Percentiles rank a stretch among this genome's conserved stretches.
phyloP scores from a whole-genome alignment of 345 rosid genomes.

The Syzygium grande region DNA sequence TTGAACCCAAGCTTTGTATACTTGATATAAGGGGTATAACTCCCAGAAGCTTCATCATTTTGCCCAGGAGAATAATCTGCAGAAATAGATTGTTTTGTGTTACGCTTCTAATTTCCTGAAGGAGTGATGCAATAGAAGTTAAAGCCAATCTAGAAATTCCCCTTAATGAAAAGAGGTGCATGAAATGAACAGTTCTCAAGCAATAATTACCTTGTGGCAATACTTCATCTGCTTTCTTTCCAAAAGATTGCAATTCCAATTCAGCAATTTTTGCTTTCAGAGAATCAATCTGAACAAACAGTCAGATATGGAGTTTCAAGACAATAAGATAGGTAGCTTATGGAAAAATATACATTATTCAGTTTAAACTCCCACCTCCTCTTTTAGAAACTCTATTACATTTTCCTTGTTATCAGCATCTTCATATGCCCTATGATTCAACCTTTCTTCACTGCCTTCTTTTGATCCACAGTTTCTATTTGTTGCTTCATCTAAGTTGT shows the following conservation, averaged over 20 bases:
- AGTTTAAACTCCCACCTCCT: conserved; percentile 46
- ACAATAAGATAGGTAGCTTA: background rate
- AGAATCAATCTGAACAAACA: conserved; percentile 41
- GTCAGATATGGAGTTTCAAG: background rate
- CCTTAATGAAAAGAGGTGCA: background rate
- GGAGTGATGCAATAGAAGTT: background rate
- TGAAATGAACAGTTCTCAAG: background rate
- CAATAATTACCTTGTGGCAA: conserved; percentile 5
- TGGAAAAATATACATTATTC: background rate
- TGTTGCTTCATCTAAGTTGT: conserved; percentile 18
- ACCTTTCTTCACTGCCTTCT: conserved; percentile 17
- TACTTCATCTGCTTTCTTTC: conserved; percentile 11
- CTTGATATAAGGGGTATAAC: conserved; percentile 73
- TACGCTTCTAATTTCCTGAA: conserved; percentile 28
- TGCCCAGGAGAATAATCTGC: conserved; percentile 16
- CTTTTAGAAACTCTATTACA: conserved; percentile 35
- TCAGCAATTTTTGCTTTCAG: conserved; percentile 62
- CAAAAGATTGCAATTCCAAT: conserved; percentile 34
- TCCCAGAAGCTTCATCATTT: conserved; percentile 27
- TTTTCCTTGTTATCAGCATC: conserved; percentile 18
- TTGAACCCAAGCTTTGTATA: conserved; percentile 89
- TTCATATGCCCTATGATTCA: conserved; percentile 13
- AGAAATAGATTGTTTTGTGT: conserved; percentile 10
- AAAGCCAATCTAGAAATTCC: background rate
- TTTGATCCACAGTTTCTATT: conserved; percentile 8